Conservation (phyloP, 306 rosid species). For the Vigna hirtella region DNA sequence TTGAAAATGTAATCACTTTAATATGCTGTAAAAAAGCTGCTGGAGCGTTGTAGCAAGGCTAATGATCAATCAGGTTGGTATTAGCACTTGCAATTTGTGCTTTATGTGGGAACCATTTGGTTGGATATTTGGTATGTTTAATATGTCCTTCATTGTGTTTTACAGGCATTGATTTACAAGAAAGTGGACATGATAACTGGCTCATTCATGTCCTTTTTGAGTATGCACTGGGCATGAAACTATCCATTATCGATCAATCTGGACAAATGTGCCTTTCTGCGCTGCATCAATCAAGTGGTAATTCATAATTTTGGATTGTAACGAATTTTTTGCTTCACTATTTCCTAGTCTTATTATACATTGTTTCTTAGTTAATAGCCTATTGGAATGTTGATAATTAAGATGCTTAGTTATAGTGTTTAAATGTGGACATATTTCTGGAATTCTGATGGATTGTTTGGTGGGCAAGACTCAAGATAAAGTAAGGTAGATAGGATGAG, state of each 20-base stretch:
- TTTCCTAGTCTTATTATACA: constrained; percentile 20
- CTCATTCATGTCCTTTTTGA: constrained; percentile 73
- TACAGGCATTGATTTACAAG: constrained; percentile 57
- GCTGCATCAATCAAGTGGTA: constrained; percentile 87
- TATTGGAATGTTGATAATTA: constrained; percentile 17
- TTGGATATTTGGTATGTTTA: constrained; percentile 36
- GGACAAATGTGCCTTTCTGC: constrained; percentile 68
- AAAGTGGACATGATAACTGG: constrained; percentile 48
- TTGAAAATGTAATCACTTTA: constrained; percentile 33
- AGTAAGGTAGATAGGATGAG: neutral
- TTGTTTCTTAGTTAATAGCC: constrained; percentile 1
- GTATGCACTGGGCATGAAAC: constrained; percentile 77
- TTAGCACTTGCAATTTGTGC: constrained; percentile 31
- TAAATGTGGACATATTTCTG: constrained; percentile 21
- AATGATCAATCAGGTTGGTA: constrained; percentile 71
- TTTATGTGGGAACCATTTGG: constrained; percentile 28
- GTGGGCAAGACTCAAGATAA: neutral
- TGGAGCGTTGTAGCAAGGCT: constrained; percentile 51
- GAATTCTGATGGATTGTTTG: neutral
- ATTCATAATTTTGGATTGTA: constrained; percentile 40
- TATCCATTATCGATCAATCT: constrained; percentile 60
- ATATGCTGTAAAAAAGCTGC: constrained; percentile 50
- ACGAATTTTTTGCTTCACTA: neutral
- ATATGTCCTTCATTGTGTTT: constrained; percentile 30
- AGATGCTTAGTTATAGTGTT: constrained; percentile 4